Evolutionary conservation across 2,329 filamentous ascomycete species (phyloP).

Genomic region (Alternaria alternata): DNA sequence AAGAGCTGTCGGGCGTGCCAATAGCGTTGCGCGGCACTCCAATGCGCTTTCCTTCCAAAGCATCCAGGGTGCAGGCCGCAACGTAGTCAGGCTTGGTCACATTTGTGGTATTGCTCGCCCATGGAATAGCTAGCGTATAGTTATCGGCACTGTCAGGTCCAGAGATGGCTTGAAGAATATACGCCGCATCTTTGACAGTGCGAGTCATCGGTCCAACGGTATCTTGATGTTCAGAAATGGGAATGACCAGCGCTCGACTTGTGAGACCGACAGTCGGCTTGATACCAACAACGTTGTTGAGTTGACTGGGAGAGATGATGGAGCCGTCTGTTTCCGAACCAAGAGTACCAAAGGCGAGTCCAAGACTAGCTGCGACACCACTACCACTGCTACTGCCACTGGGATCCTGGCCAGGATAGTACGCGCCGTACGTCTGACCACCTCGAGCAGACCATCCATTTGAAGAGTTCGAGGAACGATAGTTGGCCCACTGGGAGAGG

Average conservation of each 20-base stretch:
- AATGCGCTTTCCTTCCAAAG: slow-evolving; percentile 66
- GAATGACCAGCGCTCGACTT: slow-evolving; percentile 69
- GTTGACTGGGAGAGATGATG: slow-evolving; percentile 64
- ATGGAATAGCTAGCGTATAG: slow-evolving; percentile 67
- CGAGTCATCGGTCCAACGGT: slow-evolving; percentile 66
- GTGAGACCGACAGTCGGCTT: slow-evolving; percentile 69
- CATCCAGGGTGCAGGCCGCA: slow-evolving; percentile 62
- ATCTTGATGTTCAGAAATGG: slow-evolving; percentile 67
- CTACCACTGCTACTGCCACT: slow-evolving; percentile 58
- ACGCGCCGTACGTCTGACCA: slow-evolving; percentile 69
- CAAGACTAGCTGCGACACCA: slow-evolving; percentile 66
- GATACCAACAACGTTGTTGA: slow-evolving; percentile 71
- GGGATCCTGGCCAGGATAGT: slow-evolving; percentile 69
- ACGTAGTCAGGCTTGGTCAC: slow-evolving; percentile 66
- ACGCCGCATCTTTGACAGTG: slow-evolving; percentile 66
- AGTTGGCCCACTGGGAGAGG: slow-evolving; percentile 72
- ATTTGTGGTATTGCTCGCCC: slow-evolving; percentile 46
- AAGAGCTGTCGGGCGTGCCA: slow-evolving; percentile 40
- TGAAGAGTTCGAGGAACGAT: slow-evolving; percentile 63
- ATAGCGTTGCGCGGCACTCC: slow-evolving; percentile 70
- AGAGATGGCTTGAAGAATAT: slow-evolving; percentile 66
- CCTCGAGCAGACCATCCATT: slow-evolving; percentile 72
- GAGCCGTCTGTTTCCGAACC: slow-evolving; percentile 71
- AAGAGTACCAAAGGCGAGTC: slow-evolving; percentile 65
- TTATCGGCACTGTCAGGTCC: slow-evolving; percentile 63